phyloP scores from a whole-genome alignment of 768 basidiomycete genomes.

The Leccinum incarnatum region DNA sequence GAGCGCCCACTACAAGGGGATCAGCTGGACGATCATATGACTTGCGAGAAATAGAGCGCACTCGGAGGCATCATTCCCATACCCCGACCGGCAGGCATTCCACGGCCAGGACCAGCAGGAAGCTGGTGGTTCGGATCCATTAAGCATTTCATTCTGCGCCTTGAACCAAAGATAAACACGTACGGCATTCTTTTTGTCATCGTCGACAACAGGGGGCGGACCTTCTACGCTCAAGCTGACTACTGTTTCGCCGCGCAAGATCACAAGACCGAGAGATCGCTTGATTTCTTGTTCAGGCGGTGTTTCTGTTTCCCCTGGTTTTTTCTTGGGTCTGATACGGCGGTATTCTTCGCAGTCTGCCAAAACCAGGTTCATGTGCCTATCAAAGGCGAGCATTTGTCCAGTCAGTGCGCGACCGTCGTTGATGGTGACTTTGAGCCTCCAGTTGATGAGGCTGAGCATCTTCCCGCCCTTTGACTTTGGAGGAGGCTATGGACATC shows the following conservation, averaged over 20 bases:
- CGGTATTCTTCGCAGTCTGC: conserved; percentile 99
- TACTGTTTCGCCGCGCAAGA: conserved; percentile 93
- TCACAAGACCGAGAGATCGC: conserved; percentile 92
- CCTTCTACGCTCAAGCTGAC: conserved; percentile 95
- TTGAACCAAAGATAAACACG: conserved; percentile 28
- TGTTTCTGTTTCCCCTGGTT: conserved; percentile 70
- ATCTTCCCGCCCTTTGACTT: conserved; percentile 99
- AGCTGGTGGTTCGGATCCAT: conserved; percentile 47
- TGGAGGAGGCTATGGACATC: conserved; percentile 71
- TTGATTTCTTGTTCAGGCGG: conserved; percentile 91
- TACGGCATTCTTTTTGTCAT: conserved; percentile 83
- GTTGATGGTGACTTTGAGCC: conserved; percentile 95
- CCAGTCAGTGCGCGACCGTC: conserved; percentile 95
- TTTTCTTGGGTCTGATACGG: conserved; percentile 89
- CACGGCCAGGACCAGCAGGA: conserved; percentile 87
- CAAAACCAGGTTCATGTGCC: conserved; percentile 98
- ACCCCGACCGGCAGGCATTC: conserved; percentile 94
- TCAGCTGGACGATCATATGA: conserved; percentile 17
- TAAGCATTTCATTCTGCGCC: conserved; percentile 6
- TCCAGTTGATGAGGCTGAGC: conserved; percentile 96
- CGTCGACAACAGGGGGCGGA: conserved; percentile 87
- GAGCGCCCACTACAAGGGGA: conserved; percentile 50
- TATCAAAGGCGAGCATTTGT: conserved; percentile 99
- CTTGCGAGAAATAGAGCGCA: conserved; percentile 37
- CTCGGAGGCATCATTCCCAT: conserved; percentile 94